phyloP scores from a whole-genome alignment of 345 rosid genomes.

The Adansonia digitata region DNA sequence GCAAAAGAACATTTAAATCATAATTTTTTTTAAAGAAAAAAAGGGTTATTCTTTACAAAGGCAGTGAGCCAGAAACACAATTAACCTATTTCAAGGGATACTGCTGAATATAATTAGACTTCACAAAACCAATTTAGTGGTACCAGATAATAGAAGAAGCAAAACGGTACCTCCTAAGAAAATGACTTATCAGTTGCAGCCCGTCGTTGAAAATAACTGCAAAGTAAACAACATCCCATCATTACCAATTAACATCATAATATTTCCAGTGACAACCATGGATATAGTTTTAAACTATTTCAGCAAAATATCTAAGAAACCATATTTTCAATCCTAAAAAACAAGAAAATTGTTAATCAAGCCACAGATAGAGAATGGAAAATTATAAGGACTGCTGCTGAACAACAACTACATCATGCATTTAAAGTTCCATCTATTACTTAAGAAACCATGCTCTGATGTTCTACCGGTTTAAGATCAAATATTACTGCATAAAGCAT shows the following conservation, averaged over 20 bases:
- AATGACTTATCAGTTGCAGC: slow-evolving; percentile 72
- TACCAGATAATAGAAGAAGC: slow-evolving; percentile 13
- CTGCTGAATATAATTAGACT: background rate
- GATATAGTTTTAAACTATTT: slow-evolving; percentile 5
- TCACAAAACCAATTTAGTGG: background rate
- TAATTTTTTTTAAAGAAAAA: background rate
- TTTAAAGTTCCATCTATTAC: no score
- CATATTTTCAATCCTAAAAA: background rate
- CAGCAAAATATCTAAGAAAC: background rate
- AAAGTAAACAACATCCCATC: slow-evolving; percentile 25
- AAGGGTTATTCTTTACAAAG: background rate
- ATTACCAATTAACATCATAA: slow-evolving; percentile 9
- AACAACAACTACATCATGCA: background rate
- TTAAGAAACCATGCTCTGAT: background rate
- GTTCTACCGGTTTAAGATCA: background rate
- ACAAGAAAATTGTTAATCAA: background rate
- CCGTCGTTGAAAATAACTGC: slow-evolving; percentile 81
- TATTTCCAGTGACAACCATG: background rate
- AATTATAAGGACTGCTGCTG: background rate
- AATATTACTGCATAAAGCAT: background rate
- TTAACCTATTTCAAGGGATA: background rate
- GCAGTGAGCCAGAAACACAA: background rate
- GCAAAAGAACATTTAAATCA: background rate
- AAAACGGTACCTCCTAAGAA: slow-evolving; percentile 73
- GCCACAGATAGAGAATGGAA: background rate